These are phyloP conservation scores for Trametes coccinea DNA, from an alignment of 768 basidiomycete genomes.

Conservation along the genomic window DNA sequence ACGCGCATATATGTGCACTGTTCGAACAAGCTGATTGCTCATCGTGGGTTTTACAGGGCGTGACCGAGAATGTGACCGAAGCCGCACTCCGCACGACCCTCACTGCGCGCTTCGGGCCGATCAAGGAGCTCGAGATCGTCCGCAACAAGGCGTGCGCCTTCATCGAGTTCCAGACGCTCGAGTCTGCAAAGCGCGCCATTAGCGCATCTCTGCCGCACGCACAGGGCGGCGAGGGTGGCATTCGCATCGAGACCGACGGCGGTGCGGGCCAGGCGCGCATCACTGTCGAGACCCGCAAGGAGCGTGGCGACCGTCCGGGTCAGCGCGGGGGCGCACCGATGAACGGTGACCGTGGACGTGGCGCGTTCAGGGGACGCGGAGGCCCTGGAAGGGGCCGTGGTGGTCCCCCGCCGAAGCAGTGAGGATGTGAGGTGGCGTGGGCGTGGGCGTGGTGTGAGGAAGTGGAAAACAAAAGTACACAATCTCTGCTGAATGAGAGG, in stretches of 20 bases:
- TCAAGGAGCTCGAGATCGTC: slow-evolving; percentile 89
- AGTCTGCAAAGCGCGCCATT: slow-evolving; percentile 86
- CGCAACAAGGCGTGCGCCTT: slow-evolving; percentile 91
- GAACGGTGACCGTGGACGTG: slow-evolving; percentile 51
- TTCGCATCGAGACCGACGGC: slow-evolving; percentile 70
- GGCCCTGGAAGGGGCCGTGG: slow-evolving; percentile 48
- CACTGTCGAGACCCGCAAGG: slow-evolving; percentile 86
- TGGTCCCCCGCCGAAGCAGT: slow-evolving; percentile 31
- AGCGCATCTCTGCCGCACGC: slow-evolving; percentile 59
- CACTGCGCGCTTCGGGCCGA: slow-evolving; percentile 66
- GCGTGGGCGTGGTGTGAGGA: not conserved
- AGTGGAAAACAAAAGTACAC: slow-evolving; percentile 17
- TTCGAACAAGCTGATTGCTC: not conserved
- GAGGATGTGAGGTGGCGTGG: not conserved
- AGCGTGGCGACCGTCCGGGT: slow-evolving; percentile 78
- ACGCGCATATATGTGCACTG: slow-evolving; percentile 22
- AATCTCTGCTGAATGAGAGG: slow-evolving; percentile 14
- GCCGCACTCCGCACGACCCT: slow-evolving; percentile 51
- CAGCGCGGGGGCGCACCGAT: slow-evolving; percentile 61
- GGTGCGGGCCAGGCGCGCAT: slow-evolving; percentile 56
- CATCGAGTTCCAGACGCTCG: slow-evolving; percentile 80
- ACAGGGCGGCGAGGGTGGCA: slow-evolving; percentile 88
- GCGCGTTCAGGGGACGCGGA: slow-evolving; percentile 49
- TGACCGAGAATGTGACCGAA: slow-evolving; percentile 64
- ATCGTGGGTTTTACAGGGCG: slow-evolving; percentile 48